Evolutionary conservation across 1,284 basidiomycete genomes (phyloP).

Genomic region (Moesziomyces parantarcticus): DNA sequence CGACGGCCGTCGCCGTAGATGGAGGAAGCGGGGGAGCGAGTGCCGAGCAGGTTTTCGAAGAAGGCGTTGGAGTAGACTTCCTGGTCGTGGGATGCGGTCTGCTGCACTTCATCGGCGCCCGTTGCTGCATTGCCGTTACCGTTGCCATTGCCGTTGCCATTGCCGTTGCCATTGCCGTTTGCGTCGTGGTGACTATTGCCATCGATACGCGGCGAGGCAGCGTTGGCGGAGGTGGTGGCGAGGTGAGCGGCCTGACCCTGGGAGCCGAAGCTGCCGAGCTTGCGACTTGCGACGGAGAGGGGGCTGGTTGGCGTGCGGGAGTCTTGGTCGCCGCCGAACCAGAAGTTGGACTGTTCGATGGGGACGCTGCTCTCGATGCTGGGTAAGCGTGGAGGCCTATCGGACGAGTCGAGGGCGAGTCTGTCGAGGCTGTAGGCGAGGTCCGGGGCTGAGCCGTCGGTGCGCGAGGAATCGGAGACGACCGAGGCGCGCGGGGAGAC

Average conservation of each 20-base stretch:
- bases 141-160: conserved; percentile 3
- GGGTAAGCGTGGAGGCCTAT: conserved; percentile 43
- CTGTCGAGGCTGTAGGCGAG: conserved; percentile 16
- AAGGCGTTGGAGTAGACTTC: conserved; percentile 46
- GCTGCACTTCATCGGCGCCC: conserved; percentile 17
- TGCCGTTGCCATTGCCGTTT: conserved; percentile 4
- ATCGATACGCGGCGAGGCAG: conserved; percentile 31
- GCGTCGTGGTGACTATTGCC: conserved; percentile 2
- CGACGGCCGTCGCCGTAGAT: conserved; percentile 51
- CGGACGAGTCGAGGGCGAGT: conserved; percentile 17
- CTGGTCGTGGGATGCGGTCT: conserved; percentile 32
- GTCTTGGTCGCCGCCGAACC: conserved; percentile 30
- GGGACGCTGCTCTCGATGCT: conserved; percentile 47
- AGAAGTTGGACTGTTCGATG: conserved; percentile 33
- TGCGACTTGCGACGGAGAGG: conserved; percentile 22
- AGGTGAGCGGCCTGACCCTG: conserved; percentile 36
- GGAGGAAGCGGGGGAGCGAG: conserved; percentile 53
- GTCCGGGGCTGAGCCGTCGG: conserved; percentile 12
- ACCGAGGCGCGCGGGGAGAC: conserved; percentile 39
- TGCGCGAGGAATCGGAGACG: conserved; percentile 15
- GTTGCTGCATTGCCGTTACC: conserved; percentile 1
- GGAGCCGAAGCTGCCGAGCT: conserved; percentile 40
- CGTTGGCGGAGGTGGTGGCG: conserved; percentile 19
- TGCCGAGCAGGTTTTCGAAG: conserved; percentile 36
- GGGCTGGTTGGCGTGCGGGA: conserved; percentile 33